Percentiles rank a stretch among this genome's conserved stretches.
phyloP scores from a whole-genome alignment of 1,284 basidiomycete species.

The Cryptococcus depauperatus region DNA sequence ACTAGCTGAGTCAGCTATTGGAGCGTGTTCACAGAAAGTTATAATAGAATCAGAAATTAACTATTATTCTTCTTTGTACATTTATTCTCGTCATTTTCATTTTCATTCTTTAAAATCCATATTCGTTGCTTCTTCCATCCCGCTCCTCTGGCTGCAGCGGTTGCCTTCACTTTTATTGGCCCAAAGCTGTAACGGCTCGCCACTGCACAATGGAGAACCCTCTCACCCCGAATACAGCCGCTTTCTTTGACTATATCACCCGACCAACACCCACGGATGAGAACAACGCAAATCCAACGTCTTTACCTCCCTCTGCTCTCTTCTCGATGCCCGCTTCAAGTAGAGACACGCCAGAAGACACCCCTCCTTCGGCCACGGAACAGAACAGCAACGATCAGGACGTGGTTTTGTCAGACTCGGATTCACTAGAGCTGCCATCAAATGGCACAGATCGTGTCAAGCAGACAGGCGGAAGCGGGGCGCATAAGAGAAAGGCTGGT shows the following conservation, averaged over 20 bases:
- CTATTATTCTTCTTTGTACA: not conserved
- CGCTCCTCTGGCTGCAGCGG: not conserved
- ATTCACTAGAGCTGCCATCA: conserved; percentile 3
- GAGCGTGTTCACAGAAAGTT: no score
- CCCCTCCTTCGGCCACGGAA: conserved; percentile 21
- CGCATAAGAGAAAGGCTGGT: conserved; percentile 35
- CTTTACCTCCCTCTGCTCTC: conserved; percentile 36
- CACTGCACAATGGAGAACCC: conserved; percentile 19
- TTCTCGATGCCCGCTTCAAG: conserved; percentile 34
- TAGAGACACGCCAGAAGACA: conserved; percentile 34
- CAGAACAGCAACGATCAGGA: not conserved
- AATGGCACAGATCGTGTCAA: not conserved
- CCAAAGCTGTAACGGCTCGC: no score
- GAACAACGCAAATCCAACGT: conserved; percentile 13
- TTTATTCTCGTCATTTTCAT: not conserved
- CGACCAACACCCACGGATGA: conserved; percentile 4
- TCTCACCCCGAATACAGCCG: conserved; percentile 39
- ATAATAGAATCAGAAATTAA: not conserved
- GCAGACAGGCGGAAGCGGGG: not conserved
- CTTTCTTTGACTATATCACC: conserved; percentile 36
- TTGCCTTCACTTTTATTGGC: not conserved
- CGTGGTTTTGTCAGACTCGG: conserved; percentile 11
- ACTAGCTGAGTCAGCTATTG: no score
- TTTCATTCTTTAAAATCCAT: not conserved
- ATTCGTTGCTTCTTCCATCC: no score